Evolutionary conservation across 2,329 filamentous ascomycete genomes (phyloP).

Genomic region (Nannizziopsis arthrosporioides): DNA sequence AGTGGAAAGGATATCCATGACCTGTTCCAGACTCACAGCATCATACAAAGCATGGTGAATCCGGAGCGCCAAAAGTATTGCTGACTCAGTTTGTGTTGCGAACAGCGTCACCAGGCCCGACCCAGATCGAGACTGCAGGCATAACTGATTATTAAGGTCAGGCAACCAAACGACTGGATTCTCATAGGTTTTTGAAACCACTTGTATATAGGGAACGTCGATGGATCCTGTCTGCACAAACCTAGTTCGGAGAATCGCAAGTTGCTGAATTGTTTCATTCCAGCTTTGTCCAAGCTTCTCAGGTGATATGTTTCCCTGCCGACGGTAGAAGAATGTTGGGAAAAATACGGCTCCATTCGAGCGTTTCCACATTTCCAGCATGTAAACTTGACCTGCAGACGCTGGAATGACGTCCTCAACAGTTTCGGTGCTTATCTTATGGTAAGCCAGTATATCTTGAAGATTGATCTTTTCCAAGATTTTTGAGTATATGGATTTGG

Average conservation of each 20-base stretch:
- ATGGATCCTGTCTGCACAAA: conserved; percentile 45
- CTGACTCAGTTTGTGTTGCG: conserved; percentile 21
- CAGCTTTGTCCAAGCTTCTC: conserved; percentile 48
- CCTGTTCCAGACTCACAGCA: conserved; percentile 58
- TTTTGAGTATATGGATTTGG: conserved; percentile 15
- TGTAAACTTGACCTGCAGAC: conserved; percentile 66
- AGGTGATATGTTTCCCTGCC: conserved; percentile 33
- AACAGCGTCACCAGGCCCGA: conserved; percentile 26
- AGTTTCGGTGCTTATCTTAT: conserved; percentile 33
- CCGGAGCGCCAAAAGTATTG: conserved; percentile 38
- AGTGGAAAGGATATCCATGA: conserved; percentile 45
- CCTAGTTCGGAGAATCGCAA: conserved; percentile 57
- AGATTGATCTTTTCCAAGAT: conserved; percentile 24
- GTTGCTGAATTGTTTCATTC: conserved; percentile 43
- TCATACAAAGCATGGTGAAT: conserved; percentile 88
- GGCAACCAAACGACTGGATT: conserved; percentile 25
- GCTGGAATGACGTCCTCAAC: conserved; percentile 54
- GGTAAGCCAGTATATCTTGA: conserved; percentile 26
- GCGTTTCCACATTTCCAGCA: conserved; percentile 65
- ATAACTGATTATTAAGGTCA: conserved; percentile 17
- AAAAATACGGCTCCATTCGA: conserved; percentile 58
- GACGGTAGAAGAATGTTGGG: conserved; percentile 54
- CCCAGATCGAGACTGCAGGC: conserved; percentile 13
- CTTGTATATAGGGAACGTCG: conserved; percentile 50
- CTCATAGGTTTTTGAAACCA: conserved; percentile 39